These are phyloP conservation scores for Trichophyton equinum DNA, from an alignment of 2,329 filamentous ascomycete genomes.

Conservation along the genomic window DNA sequence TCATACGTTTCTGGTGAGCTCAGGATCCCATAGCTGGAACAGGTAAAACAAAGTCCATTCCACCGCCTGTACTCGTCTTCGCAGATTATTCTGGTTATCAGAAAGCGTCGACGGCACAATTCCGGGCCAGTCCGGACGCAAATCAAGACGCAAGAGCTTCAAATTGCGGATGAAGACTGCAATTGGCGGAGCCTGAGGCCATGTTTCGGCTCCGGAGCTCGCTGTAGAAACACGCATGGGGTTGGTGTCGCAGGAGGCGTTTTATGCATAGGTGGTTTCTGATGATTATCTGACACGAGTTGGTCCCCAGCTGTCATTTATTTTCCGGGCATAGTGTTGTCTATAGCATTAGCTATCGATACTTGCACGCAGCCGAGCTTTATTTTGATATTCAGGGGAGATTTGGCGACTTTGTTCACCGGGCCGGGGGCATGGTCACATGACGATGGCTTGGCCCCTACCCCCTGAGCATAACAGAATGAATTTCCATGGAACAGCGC, in stretches of 20 bases:
- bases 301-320: neutral
- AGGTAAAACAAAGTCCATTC: slow-evolving; percentile 90
- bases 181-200: slow-evolving; percentile 40
- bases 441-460: neutral
- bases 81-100: slow-evolving; percentile 59
- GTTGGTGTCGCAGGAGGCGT: neutral
- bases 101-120: slow-evolving; percentile 61
- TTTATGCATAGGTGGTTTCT: neutral
- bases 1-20: slow-evolving; percentile 58
- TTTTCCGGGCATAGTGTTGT: no score
- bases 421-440: neutral
- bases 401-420: no score
- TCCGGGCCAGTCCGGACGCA: slow-evolving; percentile 63
- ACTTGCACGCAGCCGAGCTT: no score
- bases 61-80: slow-evolving; percentile 65
- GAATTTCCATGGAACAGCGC: neutral
- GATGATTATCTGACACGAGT: neutral
- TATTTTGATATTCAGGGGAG: neutral
- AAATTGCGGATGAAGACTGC: slow-evolving; percentile 70
- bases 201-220: slow-evolving; percentile 17
- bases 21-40: slow-evolving; percentile 69
- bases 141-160: slow-evolving; percentile 67
- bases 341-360: no score
- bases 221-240: neutral
- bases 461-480: neutral